Evolutionary conservation across 257 asterid genomes (phyloP).

Genomic region (Lycium barbarum): DNA sequence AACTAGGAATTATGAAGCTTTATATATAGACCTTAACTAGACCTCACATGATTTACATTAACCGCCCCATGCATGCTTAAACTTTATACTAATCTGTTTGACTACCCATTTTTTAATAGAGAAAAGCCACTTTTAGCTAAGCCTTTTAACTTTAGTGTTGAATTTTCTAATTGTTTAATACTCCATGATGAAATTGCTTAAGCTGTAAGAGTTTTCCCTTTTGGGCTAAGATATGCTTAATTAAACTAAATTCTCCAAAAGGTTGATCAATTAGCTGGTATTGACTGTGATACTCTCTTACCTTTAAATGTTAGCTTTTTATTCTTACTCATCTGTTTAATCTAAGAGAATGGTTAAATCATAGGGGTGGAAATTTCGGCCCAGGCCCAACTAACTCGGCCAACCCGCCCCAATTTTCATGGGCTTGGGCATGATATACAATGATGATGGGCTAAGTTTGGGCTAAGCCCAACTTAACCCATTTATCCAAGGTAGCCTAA

Average conservation of each 20-base stretch:
- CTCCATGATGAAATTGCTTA: not conserved
- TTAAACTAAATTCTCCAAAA: not conserved
- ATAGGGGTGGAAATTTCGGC: too few relatives aligned
- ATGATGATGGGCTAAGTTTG: too few relatives aligned
- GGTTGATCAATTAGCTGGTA: not conserved
- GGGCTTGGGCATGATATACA: too few relatives aligned
- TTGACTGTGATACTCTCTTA: not conserved
- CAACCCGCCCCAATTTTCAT: too few relatives aligned
- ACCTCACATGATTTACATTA: slow-evolving; percentile 18
- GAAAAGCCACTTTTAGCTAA: not conserved
- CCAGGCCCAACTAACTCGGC: too few relatives aligned
- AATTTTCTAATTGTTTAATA: not conserved
- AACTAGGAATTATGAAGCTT: not conserved
- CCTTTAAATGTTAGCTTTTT: not conserved
- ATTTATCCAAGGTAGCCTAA: too few relatives aligned
- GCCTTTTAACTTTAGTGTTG: not conserved
- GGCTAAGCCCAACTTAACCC: too few relatives aligned
- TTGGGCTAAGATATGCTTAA: not conserved
- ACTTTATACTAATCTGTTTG: not conserved
- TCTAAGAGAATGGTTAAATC: not conserved
- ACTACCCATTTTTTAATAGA: not conserved
- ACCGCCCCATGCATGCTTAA: not conserved
- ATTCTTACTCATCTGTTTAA: not conserved
- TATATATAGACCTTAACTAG: slow-evolving; percentile 7
- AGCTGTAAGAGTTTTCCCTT: not conserved